These are phyloP conservation scores for Lactarius deliciosus DNA, from an alignment of 768 basidiomycete species.

Conservation along the genomic window DNA sequence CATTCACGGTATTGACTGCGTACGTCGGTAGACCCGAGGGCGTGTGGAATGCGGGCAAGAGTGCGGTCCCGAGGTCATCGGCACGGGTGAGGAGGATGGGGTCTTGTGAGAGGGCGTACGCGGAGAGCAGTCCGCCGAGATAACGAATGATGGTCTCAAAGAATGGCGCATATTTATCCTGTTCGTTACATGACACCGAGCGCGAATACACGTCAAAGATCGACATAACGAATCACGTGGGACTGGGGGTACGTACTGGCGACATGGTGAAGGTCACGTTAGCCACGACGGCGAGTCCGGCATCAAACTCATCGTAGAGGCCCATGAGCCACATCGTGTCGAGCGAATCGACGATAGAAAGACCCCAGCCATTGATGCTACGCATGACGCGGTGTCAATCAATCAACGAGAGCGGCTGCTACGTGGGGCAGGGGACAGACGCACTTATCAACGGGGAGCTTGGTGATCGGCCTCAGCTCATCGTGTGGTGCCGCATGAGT, in stretches of 20 bases:
- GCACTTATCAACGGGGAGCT: slow-evolving; percentile 51
- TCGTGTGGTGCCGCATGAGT: slow-evolving; percentile 58
- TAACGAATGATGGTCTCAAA: too few relatives aligned
- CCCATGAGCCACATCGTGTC: slow-evolving; percentile 87
- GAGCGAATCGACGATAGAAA: slow-evolving; percentile 76
- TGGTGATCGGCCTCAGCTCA: slow-evolving; percentile 57
- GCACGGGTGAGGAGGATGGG: too few relatives aligned
- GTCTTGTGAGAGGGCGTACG: too few relatives aligned
- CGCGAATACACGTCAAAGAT: background rate
- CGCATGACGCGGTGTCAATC: background rate
- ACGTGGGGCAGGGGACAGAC: slow-evolving; percentile 27
- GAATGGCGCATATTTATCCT: slow-evolving; percentile 38
- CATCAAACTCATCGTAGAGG: slow-evolving; percentile 64
- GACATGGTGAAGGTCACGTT: slow-evolving; percentile 50
- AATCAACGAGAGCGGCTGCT: background rate
- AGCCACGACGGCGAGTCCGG: slow-evolving; percentile 57
- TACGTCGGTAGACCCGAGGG: slow-evolving; percentile 67
- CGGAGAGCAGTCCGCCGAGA: too few relatives aligned
- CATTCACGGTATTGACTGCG: slow-evolving; percentile 63
- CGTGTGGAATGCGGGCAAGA: too few relatives aligned
- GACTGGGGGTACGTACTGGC: slow-evolving; percentile 35
- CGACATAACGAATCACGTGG: background rate
- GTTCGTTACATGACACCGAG: background rate
- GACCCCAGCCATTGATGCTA: slow-evolving; percentile 81
- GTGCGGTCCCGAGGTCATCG: too few relatives aligned